Conservation (phyloP, 768 basidiomycete genomes). For the Russula sp. region DNA sequence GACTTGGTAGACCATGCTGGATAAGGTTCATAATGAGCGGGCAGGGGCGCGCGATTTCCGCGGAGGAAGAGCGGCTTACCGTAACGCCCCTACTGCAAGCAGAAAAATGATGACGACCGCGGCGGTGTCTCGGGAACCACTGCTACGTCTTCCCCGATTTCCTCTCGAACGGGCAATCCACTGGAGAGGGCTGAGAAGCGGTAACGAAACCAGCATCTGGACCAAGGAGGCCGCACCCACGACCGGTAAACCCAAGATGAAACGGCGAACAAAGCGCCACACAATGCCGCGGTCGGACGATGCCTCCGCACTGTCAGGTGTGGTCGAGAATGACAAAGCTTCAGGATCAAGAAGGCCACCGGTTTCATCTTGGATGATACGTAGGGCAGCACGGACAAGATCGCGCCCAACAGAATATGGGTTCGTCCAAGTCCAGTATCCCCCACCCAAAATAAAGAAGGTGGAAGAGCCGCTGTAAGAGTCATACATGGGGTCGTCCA, state of each 20-base stretch:
- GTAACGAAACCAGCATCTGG: slow-evolving; percentile 61
- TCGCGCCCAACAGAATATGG: slow-evolving; percentile 22
- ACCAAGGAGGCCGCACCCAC: slow-evolving; percentile 72
- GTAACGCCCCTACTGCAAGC: slow-evolving; percentile 54
- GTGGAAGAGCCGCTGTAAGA: slow-evolving; percentile 5
- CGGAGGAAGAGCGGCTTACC: slow-evolving; percentile 36
- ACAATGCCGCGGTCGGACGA: slow-evolving; percentile 39
- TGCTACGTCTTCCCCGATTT: slow-evolving; percentile 44
- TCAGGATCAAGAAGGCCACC: slow-evolving; percentile 23
- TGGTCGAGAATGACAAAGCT: slow-evolving; percentile 33
- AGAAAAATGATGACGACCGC: slow-evolving; percentile 60
- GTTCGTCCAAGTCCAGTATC: slow-evolving; percentile 22
- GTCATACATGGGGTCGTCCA: slow-evolving; percentile 15
- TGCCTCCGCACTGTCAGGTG: not conserved
- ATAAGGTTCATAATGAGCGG: slow-evolving; percentile 20
- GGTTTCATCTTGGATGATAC: slow-evolving; percentile 23
- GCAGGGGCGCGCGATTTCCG: not conserved
- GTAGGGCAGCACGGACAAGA: slow-evolving; percentile 24
- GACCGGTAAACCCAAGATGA: slow-evolving; percentile 70
- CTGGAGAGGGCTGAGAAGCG: slow-evolving; percentile 60
- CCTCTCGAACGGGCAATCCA: slow-evolving; percentile 63
- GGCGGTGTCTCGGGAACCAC: slow-evolving; percentile 52
- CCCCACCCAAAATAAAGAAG: slow-evolving; percentile 2
- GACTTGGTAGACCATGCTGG: slow-evolving; percentile 64
- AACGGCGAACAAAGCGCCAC: slow-evolving; percentile 56